These are phyloP conservation scores for Exophiala mesophila DNA, from an alignment of 2,329 filamentous ascomycete species.

Conservation along the genomic window DNA sequence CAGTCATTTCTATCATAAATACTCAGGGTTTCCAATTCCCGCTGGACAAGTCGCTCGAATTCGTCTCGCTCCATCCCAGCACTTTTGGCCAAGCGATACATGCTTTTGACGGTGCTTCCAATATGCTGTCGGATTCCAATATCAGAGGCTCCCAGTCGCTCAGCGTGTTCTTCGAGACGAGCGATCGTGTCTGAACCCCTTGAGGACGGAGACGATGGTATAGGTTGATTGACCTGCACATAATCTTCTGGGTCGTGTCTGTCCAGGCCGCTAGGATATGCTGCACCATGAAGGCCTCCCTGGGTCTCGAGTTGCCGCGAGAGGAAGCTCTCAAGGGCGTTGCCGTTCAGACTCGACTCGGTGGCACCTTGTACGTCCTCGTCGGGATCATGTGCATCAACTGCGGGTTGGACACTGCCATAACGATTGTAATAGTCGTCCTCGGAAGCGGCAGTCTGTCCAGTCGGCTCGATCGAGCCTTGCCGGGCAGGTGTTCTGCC, in stretches of 20 bases:
- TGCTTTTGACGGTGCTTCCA: constrained; percentile 57
- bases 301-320: constrained; percentile 26
- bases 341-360: constrained; percentile 52
- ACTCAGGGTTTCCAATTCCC: constrained; percentile 55
- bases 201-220: constrained; percentile 40
- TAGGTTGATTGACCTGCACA: constrained; percentile 37
- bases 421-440: constrained; percentile 59
- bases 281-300: neutral
- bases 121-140: constrained; percentile 61
- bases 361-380: constrained; percentile 46
- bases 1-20: constrained; percentile 44
- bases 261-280: constrained; percentile 14
- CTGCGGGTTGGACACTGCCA: constrained; percentile 58
- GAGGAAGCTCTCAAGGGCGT: constrained; percentile 41
- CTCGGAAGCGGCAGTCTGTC: constrained; percentile 42
- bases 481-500: constrained; percentile 45
- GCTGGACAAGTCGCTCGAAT: constrained; percentile 55
- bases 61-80: constrained; percentile 56
- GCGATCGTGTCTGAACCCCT: constrained; percentile 48
- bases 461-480: constrained; percentile 30
- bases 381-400: constrained; percentile 59
- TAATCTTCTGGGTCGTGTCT: constrained; percentile 17
- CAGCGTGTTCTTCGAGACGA: constrained; percentile 50
- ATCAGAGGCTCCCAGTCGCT: constrained; percentile 51
- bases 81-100: constrained; percentile 56